Evolutionary conservation across 176 grass and related monocot species (phyloP).

Genomic region (Carex pumila): DNA sequence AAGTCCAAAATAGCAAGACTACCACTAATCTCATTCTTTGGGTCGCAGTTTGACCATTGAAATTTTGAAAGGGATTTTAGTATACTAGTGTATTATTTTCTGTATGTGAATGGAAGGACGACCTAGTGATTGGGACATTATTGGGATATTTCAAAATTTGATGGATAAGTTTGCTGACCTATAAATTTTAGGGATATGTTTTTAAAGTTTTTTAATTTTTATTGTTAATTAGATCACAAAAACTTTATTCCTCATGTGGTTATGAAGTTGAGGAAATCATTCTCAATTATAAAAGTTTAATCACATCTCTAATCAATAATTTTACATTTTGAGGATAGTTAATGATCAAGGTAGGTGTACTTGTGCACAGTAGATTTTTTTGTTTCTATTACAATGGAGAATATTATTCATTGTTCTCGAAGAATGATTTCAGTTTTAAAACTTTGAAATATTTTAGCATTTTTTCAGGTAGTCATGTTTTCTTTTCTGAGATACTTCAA

Average conservation of each 20-base stretch:
- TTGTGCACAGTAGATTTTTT: not conserved
- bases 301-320: not conserved
- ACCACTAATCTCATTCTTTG: not conserved
- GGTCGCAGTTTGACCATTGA: not conserved
- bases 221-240: not conserved
- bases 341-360: not conserved
- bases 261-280: not conserved
- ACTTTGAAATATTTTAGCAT: not conserved
- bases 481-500: not conserved
- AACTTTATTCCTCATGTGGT: not conserved
- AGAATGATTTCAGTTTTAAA: not conserved
- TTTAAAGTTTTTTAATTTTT: not conserved
- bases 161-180: not conserved
- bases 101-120: not conserved
- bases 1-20: not conserved
- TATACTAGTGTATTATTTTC: not conserved
- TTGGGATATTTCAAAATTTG: not conserved
- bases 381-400: not conserved
- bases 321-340: not conserved
- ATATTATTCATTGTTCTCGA: not conserved
- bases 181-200: not conserved
- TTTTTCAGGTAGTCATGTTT: not conserved
- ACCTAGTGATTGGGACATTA: constrained; percentile 4
- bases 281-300: not conserved
- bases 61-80: constrained; percentile 9